phyloP scores from a whole-genome alignment of 2,329 filamentous ascomycete genomes.

The Zymoseptoria brevis region DNA sequence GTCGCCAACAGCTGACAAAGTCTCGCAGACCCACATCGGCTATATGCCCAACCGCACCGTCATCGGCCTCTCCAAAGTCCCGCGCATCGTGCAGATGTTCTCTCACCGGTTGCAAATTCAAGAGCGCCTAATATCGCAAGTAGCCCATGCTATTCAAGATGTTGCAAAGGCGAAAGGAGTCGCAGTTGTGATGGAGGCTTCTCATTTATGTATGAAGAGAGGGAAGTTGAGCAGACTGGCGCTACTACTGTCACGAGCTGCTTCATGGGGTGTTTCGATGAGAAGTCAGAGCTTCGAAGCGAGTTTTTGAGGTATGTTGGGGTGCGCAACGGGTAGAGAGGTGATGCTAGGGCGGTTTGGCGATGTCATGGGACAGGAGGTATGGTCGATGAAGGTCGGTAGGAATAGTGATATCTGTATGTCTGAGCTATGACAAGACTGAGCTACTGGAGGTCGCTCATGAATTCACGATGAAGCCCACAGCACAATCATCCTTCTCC shows the following conservation, averaged over 20 bases:
- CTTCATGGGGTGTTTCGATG: slow-evolving; percentile 85
- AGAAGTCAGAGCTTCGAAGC: slow-evolving; percentile 20
- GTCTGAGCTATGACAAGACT: too few relatives aligned
- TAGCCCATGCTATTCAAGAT: slow-evolving; percentile 82
- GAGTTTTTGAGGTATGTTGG: neutral
- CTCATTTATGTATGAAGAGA: slow-evolving; percentile 93
- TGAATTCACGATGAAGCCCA: too few relatives aligned
- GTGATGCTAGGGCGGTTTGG: too few relatives aligned
- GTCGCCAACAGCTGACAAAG: neutral
- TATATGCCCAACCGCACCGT: slow-evolving; percentile 84
- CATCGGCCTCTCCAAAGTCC: slow-evolving; percentile 84
- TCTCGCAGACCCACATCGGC: slow-evolving; percentile 70
- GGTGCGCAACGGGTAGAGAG: neutral
- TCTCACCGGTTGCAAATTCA: slow-evolving; percentile 83
- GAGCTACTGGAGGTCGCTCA: too few relatives aligned
- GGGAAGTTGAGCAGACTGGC: slow-evolving; percentile 79
- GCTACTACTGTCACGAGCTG: slow-evolving; percentile 84
- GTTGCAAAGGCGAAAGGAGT: slow-evolving; percentile 84
- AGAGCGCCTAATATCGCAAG: slow-evolving; percentile 85
- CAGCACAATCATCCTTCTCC: slow-evolving; percentile 24
- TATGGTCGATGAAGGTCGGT: too few relatives aligned
- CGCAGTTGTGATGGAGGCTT: slow-evolving; percentile 88
- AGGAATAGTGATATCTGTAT: too few relatives aligned
- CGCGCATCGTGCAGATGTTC: slow-evolving; percentile 90
- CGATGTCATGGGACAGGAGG: too few relatives aligned